Evolutionary conservation across 305 asterid genomes (phyloP).

Genomic region (Solanum hybrid): DNA sequence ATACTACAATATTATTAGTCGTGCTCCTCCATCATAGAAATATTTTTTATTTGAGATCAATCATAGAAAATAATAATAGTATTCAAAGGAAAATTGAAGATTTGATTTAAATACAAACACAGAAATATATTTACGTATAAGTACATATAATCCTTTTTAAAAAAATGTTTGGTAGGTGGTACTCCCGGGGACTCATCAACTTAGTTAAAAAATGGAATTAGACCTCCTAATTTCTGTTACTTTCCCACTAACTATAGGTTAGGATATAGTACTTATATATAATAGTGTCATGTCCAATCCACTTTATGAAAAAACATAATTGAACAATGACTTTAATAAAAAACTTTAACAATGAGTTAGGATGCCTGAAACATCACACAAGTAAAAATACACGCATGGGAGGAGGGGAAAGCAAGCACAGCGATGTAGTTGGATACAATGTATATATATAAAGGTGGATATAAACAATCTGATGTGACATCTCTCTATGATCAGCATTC

Average conservation of each 20-base stretch:
- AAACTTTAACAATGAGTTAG: no score
- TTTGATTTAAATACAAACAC: not conserved
- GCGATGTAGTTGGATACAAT: no score
- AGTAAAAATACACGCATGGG: no score
- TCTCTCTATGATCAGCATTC: not conserved
- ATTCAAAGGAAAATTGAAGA: no score
- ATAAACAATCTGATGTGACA: not conserved
- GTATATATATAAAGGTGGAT: no score
- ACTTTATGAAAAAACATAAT: no score
- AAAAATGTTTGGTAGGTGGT: not conserved
- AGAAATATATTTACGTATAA: no score
- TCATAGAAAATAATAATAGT: not conserved
- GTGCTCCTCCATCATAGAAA: not conserved
- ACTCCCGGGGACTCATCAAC: not conserved
- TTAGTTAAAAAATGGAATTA: not conserved
- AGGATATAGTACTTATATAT: not conserved
- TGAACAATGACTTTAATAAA: no score
- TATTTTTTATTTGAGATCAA: not conserved
- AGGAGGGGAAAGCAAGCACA: no score
- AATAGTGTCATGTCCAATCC: no score
- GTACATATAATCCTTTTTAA: not conserved
- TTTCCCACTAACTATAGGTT: not conserved
- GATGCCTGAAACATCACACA: no score
- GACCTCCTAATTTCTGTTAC: not conserved
- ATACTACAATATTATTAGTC: no score